Base-by-base conservation (phyloP, 352 stramenopile genomes). In the Stramenopiles sp. region DNA sequence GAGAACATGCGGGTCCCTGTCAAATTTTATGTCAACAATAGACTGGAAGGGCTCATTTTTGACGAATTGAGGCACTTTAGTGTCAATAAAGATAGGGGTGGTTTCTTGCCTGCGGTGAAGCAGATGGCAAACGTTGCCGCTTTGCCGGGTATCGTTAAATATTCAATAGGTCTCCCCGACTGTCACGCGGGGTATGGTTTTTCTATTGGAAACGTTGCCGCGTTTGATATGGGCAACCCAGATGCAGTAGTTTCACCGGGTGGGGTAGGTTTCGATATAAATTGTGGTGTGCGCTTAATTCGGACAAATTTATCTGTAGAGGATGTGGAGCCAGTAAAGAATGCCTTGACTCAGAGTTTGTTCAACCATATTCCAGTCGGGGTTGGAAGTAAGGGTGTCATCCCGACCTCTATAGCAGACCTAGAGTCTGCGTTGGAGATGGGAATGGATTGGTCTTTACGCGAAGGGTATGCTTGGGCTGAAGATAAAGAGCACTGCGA, bases 151-250 rank as follows among this genome's bases (percentile, higher is more conserved):
- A 92, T 93, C 83, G 89, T 94, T 7, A 88, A 86, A 81, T 7
- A 0, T 8, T 90, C 86, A 67, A 88, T 93, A 71, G 90, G 88
- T 0, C 86, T 94, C 81, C 91, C 91, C 1, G 91, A 95, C 85
- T 84, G 92, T 0, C 91, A 95, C 84, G 91, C 87, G 0, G 91
- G 91, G 0, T 95, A 94, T 84, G 91, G 91, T n/a, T 95, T 95
- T 81, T 88, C 89, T 55, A 93, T 95, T 76, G 91, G 91, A 8
- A 93, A 92, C 80, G 90, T 93, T 22, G 90, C 90, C 0, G 90
- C 90, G 7, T 82, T 94, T 84, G 89, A 94, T 83, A 92, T 93
- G 87, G 83, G 88, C 75, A 86, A 94, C 82, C 84, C 85, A 30
- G 84, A 89, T 0, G 88, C 90, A 7, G 85, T 94, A 0, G 87